These are phyloP conservation scores for Actinomortierella ambigua DNA, from an alignment of 371 early-diverging fungal species.

Conservation along the genomic window DNA sequence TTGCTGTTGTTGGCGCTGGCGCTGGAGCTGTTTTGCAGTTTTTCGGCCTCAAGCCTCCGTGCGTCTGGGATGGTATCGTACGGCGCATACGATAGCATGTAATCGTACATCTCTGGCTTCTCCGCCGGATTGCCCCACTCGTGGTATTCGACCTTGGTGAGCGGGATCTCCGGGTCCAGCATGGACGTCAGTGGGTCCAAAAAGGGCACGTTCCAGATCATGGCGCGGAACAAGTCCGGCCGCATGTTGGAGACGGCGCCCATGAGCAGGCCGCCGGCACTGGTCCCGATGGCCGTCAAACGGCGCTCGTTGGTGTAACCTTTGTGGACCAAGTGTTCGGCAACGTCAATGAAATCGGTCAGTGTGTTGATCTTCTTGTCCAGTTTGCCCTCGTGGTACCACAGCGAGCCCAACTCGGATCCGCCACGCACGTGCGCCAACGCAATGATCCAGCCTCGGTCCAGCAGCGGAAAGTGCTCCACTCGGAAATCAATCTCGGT, in stretches of 20 bases:
- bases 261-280: conserved; percentile 81
- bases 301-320: conserved; percentile 56
- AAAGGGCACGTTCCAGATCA: conserved; percentile 85
- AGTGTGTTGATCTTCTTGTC: conserved; percentile 74
- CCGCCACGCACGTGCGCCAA: conserved; percentile 91
- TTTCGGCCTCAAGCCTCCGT: not conserved
- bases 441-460: conserved; percentile 83
- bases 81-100: conserved; percentile 73
- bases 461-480: conserved; percentile 78
- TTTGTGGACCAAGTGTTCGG: conserved; percentile 61
- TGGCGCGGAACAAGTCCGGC: conserved; percentile 79
- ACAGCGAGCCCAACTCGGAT: conserved; percentile 74
- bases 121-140: conserved; percentile 89
- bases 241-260: conserved; percentile 72
- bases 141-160: conserved; percentile 77
- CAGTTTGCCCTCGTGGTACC: conserved; percentile 79
- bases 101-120: conserved; percentile 55
- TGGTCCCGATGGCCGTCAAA: conserved; percentile 71
- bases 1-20: conserved; percentile 2
- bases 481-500: conserved; percentile 82
- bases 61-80: conserved; percentile 71
- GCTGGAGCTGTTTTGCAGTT: conserved; percentile 4
- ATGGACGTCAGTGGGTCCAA: conserved; percentile 84
- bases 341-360: conserved; percentile 71
- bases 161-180: conserved; percentile 74